These are phyloP conservation scores for Alternaria sp. DNA, from an alignment of 2,329 filamentous ascomycete species.

Conservation along the genomic window DNA sequence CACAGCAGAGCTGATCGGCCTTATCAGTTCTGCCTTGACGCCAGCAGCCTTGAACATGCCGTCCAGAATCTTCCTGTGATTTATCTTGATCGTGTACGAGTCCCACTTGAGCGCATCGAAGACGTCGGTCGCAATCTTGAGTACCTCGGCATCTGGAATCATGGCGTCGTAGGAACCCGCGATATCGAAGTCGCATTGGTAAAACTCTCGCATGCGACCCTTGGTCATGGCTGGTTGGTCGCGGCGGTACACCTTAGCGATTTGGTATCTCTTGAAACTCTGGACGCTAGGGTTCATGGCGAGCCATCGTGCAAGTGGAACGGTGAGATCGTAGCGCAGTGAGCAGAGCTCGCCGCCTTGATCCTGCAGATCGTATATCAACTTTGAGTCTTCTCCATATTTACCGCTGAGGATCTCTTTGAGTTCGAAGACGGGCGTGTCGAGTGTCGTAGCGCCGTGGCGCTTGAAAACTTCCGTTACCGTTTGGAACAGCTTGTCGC, in stretches of 20 bases:
- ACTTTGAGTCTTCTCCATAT: constrained; percentile 90
- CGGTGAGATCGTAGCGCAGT: constrained; percentile 84
- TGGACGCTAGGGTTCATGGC: constrained; percentile 86
- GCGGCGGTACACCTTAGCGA: constrained; percentile 87
- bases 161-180: constrained; percentile 84
- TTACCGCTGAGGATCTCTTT: constrained; percentile 87
- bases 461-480: constrained; percentile 47
- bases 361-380: constrained; percentile 89
- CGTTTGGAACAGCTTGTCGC: constrained; percentile 45
- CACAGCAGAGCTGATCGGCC: constrained; percentile 88
- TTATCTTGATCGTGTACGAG: constrained; percentile 87
- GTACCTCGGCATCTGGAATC: constrained; percentile 89
- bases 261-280: constrained; percentile 92
- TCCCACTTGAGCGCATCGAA: constrained; percentile 81
- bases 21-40: constrained; percentile 84
- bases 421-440: constrained; percentile 80
- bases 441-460: constrained; percentile 46
- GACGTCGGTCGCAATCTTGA: constrained; percentile 83
- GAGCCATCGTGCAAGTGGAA: constrained; percentile 89
- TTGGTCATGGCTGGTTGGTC: constrained; percentile 83
- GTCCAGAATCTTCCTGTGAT: constrained; percentile 92
- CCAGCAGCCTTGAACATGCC: constrained; percentile 91
- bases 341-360: constrained; percentile 87
- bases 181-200: constrained; percentile 97
- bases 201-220: constrained; percentile 93